These are phyloP conservation scores for Claviceps sp. DNA, from an alignment of 2,329 filamentous ascomycete species.

Conservation along the genomic window DNA sequence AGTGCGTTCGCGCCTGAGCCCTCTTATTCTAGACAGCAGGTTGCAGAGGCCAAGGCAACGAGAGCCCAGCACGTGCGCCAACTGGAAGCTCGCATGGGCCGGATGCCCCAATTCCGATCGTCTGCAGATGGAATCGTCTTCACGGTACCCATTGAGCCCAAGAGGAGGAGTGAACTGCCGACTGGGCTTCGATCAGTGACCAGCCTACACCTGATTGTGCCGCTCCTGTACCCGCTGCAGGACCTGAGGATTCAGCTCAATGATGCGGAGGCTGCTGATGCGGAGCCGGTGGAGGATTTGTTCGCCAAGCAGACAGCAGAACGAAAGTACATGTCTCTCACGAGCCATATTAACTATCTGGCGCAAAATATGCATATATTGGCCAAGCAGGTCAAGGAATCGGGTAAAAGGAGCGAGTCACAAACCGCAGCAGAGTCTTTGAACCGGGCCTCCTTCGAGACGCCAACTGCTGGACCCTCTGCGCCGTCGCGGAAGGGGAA, in stretches of 20 bases:
- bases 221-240: slow-evolving; percentile 58
- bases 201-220: slow-evolving; percentile 55
- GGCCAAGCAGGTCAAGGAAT: slow-evolving; percentile 37
- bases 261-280: slow-evolving; percentile 46
- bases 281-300: slow-evolving; percentile 48
- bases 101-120: slow-evolving; percentile 52
- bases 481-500: slow-evolving; percentile 13
- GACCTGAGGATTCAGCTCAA: slow-evolving; percentile 52
- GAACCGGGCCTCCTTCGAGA: slow-evolving; percentile 1
- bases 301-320: slow-evolving; percentile 47
- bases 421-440: slow-evolving; percentile 6
- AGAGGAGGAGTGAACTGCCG: slow-evolving; percentile 47
- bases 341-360: slow-evolving; percentile 63
- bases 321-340: slow-evolving; percentile 48
- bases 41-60: slow-evolving; percentile 45
- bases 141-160: slow-evolving; percentile 56
- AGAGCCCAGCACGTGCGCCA: slow-evolving; percentile 56
- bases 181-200: slow-evolving; percentile 45
- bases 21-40: slow-evolving; percentile 45
- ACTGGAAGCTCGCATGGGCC: slow-evolving; percentile 61
- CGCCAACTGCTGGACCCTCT: slow-evolving; percentile 5
- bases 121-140: slow-evolving; percentile 58
- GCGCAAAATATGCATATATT: slow-evolving; percentile 56
- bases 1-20: slow-evolving; percentile 28
- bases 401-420: slow-evolving; percentile 7